phyloP scores from a whole-genome alignment of 1,139 yeast species.

The Zygosaccharomyces sapae region DNA sequence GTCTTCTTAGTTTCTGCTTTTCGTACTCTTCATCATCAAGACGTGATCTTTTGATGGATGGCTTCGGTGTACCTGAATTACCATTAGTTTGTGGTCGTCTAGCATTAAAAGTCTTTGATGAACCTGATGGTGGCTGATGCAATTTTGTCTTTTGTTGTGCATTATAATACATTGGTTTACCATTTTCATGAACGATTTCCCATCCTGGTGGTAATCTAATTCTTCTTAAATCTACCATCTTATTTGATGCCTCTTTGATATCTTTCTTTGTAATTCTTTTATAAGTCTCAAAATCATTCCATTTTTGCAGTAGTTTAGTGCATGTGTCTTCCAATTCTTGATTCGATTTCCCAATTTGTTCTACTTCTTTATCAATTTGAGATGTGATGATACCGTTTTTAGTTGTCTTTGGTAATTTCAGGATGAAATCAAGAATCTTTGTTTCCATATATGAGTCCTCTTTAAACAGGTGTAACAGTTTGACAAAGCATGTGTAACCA shows the following conservation, averaged over 20 bases:
- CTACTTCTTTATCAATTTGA: constrained; percentile 64
- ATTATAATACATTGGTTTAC: constrained; percentile 34
- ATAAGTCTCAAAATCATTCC: constrained; percentile 77
- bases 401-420: constrained; percentile 76
- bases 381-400: constrained; percentile 78
- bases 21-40: constrained; percentile 25
- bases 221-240: constrained; percentile 30
- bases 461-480: constrained; percentile 47
- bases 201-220: constrained; percentile 35
- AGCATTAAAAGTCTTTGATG: constrained; percentile 19
- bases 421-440: constrained; percentile 54
- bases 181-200: constrained; percentile 36
- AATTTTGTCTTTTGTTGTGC: constrained; percentile 31
- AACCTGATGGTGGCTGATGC: constrained; percentile 29
- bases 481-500: constrained; percentile 80
- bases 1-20: constrained; percentile 22
- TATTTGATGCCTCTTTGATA: constrained; percentile 22
- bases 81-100: constrained; percentile 4
- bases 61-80: neutral
- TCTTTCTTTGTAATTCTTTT: constrained; percentile 54
- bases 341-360: constrained; percentile 40
- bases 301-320: constrained; percentile 50
- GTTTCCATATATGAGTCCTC: constrained; percentile 37
- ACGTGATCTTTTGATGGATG: constrained; percentile 14
- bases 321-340: constrained; percentile 42